Evolutionary conservation across 2,329 filamentous ascomycete species (phyloP), one percentile per base, ranked within the genome.

Genomic region (Curvularia sp.): DNA sequence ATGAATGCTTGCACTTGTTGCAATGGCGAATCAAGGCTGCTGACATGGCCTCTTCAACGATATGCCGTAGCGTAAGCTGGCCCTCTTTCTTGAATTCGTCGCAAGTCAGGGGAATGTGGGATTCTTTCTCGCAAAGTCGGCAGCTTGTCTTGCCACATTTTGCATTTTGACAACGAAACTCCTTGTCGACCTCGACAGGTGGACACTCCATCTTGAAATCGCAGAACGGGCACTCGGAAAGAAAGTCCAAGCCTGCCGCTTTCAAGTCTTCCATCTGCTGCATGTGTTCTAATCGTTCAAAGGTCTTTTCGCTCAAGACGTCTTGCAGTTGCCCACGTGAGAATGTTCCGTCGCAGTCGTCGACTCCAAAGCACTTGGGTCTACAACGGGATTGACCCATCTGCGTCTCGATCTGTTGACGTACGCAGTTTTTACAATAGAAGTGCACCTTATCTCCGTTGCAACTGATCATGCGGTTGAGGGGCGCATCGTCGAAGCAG

Each of bases 41-140:
- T 2, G 90, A 92, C 89, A 93, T 94, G 19, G 91, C 92, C 73
- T 96, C 92, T 74, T 96, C 92, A 28, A 96, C 86, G 3, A 81
- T 76, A 62, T 89, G 89, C 15, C 90, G 86, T 18, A 85, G 81
- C 3, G 83, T 83, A 7, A 87, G 72, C 1, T 87, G 86, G 38
- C 82, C 83, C 2, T 91, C 87, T 39, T 83, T 83, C 36, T 82
- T 83, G 28, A 68, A 69, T 70, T 95, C 89, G 32, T 87, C 83
- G 66, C 92, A 96, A 0, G 83, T 87, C 60, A 86, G 82, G 0
- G 92, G 91, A 10, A 92, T 82, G 68, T 96, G 92, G 0, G 88
- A 88, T 46, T 86, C 82, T 49, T 82, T 78, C 30, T 85, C 83
- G 76, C 92, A 96, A 2, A 89, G 80, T 8, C 79, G 76, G 57